Conservation (phyloP, 306 rosid species). For the Carpinus viminea region DNA sequence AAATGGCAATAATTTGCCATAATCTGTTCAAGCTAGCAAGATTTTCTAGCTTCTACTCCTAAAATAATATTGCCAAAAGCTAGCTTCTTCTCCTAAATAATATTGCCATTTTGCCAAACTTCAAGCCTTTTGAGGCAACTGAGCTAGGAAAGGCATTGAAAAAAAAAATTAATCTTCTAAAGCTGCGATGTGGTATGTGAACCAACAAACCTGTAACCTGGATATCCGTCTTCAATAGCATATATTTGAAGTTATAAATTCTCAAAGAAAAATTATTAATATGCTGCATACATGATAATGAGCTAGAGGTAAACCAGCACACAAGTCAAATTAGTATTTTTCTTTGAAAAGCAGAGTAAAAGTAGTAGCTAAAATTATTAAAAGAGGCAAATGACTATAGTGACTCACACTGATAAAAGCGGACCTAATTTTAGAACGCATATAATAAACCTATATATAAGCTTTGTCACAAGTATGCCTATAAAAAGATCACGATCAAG, state of each 20-base stretch:
- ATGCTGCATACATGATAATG: background rate
- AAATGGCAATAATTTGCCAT: too few relatives aligned
- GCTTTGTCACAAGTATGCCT: background rate
- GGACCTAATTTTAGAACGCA: background rate
- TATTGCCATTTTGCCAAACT: too few relatives aligned
- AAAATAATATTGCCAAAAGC: too few relatives aligned
- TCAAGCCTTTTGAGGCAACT: too few relatives aligned
- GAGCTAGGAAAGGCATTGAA: too few relatives aligned
- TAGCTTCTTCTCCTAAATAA: too few relatives aligned
- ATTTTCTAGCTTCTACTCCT: too few relatives aligned
- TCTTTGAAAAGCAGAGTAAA: background rate
- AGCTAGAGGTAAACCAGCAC: background rate
- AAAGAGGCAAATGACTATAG: background rate
- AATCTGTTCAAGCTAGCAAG: too few relatives aligned
- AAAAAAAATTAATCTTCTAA: too few relatives aligned
- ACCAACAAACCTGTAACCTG: conserved; percentile 65
- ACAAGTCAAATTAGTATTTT: background rate
- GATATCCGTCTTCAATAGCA: conserved; percentile 64
- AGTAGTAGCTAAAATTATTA: background rate
- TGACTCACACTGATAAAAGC: background rate
- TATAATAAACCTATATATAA: too few relatives aligned
- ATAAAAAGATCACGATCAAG: background rate
- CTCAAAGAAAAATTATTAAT: background rate
- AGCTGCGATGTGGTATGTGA: conserved; percentile 18
- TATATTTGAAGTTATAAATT: conserved; percentile 16